Evolutionary conservation across 768 basidiomycete species (phyloP).

Genomic region (Boletus rubropictus): DNA sequence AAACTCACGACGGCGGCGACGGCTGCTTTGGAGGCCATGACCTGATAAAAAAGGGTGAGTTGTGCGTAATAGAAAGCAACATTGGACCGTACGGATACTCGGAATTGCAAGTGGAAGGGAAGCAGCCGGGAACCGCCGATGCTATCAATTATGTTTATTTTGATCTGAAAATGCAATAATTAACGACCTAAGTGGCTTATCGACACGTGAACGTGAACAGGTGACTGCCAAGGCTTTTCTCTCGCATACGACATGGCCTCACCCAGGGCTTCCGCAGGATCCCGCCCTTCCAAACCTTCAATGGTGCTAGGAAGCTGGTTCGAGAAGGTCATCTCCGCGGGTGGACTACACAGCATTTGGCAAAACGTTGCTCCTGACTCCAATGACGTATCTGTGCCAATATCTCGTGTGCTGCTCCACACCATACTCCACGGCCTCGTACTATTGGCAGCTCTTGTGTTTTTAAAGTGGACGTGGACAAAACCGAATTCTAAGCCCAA

Average conservation of each 20-base stretch:
- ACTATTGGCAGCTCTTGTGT: constrained; percentile 3
- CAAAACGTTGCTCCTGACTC: constrained; percentile 9
- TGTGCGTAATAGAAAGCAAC: constrained; percentile 1
- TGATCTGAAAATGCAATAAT: neutral
- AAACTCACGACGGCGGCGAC: constrained; percentile 56
- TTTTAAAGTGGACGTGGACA: constrained; percentile 14
- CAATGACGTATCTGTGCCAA: constrained; percentile 19
- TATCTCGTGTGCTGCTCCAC: constrained; percentile 13
- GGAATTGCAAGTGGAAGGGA: constrained; percentile 12
- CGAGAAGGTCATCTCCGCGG: constrained; percentile 9
- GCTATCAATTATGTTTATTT: constrained; percentile 1
- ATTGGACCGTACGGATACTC: constrained; percentile 13
- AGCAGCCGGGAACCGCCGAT: constrained; percentile 29
- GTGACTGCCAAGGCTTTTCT: constrained; percentile 8
- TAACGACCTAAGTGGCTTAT: neutral
- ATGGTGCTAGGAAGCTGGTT: constrained; percentile 9
- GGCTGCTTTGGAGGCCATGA: constrained; percentile 70
- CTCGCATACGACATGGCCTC: neutral
- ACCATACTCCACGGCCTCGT: constrained; percentile 12
- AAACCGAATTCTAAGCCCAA: neutral
- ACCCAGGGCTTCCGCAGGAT: neutral
- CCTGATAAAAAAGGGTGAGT: constrained; percentile 12
- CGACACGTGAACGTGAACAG: constrained; percentile 4
- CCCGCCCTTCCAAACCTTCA: neutral
- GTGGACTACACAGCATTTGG: neutral